Conservation (phyloP, 371 early-diverging fungal genomes). For the Apophysomyces elegans region DNA sequence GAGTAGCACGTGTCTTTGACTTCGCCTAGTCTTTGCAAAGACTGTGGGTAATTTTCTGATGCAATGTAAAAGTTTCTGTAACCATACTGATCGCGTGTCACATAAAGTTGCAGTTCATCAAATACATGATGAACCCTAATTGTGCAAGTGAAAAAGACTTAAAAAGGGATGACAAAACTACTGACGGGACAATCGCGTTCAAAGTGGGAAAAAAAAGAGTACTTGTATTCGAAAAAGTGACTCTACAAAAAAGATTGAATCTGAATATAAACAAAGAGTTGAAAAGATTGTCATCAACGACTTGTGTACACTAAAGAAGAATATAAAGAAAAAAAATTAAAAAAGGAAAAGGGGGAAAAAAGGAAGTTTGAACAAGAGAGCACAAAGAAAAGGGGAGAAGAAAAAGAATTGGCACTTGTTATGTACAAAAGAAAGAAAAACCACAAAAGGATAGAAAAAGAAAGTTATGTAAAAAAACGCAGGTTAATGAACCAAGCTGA, state of each 20-base stretch:
- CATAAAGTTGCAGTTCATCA: background rate
- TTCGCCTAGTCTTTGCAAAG: background rate
- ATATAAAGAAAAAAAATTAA: background rate
- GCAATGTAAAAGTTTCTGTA: background rate
- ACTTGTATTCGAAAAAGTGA: background rate
- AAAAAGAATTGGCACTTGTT: background rate
- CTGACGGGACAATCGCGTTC: background rate
- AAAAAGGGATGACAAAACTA: background rate
- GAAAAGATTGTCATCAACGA: background rate
- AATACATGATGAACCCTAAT: background rate
- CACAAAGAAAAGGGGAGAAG: background rate
- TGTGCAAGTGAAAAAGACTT: background rate
- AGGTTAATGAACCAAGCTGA: conserved; percentile 7
- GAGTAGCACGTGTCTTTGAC: background rate
- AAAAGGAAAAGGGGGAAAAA: background rate
- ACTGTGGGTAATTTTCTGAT: no score
- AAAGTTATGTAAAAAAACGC: background rate
- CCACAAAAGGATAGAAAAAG: no score
- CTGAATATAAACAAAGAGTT: conserved; percentile 3
- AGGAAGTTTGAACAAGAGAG: background rate
- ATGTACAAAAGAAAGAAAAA: no score
- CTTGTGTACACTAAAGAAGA: background rate
- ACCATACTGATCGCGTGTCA: background rate
- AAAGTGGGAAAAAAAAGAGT: background rate
- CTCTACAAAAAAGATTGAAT: background rate